These are phyloP conservation scores for Plectranthus barbatus DNA, from an alignment of 257 asterid genomes.

Conservation along the genomic window DNA sequence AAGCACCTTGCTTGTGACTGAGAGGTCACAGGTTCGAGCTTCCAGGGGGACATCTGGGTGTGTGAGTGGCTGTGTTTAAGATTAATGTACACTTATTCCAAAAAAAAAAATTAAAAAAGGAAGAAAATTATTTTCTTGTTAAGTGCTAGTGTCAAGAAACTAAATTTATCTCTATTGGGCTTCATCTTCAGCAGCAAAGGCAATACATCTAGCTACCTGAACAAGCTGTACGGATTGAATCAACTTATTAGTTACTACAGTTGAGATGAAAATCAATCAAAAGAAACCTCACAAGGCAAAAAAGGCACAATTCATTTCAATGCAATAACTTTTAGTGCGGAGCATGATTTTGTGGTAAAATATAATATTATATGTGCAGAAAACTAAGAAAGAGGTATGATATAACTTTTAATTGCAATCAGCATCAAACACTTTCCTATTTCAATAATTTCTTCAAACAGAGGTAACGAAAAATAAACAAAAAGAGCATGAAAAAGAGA, in stretches of 20 bases:
- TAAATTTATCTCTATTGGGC: neutral
- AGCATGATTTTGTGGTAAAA: neutral
- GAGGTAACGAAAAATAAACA: neutral
- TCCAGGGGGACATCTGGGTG: too few relatives aligned
- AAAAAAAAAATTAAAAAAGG: too few relatives aligned
- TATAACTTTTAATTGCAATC: too few relatives aligned
- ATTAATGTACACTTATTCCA: too few relatives aligned
- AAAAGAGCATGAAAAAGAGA: conserved; percentile 1
- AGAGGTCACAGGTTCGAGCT: too few relatives aligned
- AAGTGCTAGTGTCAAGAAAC: neutral
- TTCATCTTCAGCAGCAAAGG: conserved; percentile 7
- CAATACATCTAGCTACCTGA: neutral
- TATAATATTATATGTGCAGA: neutral
- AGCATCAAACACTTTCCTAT: too few relatives aligned
- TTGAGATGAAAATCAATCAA: neutral
- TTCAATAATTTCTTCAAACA: neutral
- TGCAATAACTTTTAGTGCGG: too few relatives aligned
- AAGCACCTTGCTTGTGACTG: too few relatives aligned
- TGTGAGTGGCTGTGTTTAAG: too few relatives aligned
- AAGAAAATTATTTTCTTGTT: neutral
- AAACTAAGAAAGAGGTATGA: neutral
- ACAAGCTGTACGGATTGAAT: neutral
- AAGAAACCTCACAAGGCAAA: neutral
- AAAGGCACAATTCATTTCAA: neutral
- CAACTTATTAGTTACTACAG: neutral